Evolutionary conservation across 1,139 yeast species (phyloP).

Genomic region (Blastobotrys persicus): DNA sequence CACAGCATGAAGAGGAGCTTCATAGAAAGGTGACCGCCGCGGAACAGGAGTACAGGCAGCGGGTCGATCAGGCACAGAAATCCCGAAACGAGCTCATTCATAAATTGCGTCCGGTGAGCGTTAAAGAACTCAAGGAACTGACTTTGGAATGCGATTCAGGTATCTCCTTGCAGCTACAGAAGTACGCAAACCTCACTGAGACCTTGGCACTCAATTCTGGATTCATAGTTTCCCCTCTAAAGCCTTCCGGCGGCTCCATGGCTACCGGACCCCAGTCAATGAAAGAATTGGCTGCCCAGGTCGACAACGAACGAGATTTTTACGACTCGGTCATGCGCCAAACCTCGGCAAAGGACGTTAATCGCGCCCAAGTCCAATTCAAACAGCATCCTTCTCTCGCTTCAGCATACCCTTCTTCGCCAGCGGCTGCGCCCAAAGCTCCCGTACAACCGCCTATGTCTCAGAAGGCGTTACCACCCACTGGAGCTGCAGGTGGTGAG

Average conservation of each 20-base stretch:
- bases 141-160: conserved; percentile 88
- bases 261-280: conserved; percentile 60
- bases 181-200: conserved; percentile 85
- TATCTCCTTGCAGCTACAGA: conserved; percentile 79
- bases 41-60: conserved; percentile 79
- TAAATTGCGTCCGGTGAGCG: conserved; percentile 73
- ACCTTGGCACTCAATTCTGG: conserved; percentile 82
- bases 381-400: conserved; percentile 70
- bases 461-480: conserved; percentile 1
- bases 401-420: conserved; percentile 19
- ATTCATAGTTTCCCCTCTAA: conserved; percentile 72
- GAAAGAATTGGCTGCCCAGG: conserved; percentile 69
- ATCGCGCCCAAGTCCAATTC: conserved; percentile 55
- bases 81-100: conserved; percentile 69
- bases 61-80: conserved; percentile 69
- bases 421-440: conserved; percentile 13
- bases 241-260: conserved; percentile 35
- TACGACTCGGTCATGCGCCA: conserved; percentile 57
- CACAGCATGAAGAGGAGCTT: conserved; percentile 91
- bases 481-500: conserved; percentile 7
- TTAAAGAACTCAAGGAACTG: conserved; percentile 69
- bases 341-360: conserved; percentile 33
- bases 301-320: conserved; percentile 80
- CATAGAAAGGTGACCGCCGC: conserved; percentile 77
- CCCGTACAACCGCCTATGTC: conserved; percentile 4